Base-by-base conservation (phyloP, 306 rosid species). In the Cucumis sativus region DNA sequence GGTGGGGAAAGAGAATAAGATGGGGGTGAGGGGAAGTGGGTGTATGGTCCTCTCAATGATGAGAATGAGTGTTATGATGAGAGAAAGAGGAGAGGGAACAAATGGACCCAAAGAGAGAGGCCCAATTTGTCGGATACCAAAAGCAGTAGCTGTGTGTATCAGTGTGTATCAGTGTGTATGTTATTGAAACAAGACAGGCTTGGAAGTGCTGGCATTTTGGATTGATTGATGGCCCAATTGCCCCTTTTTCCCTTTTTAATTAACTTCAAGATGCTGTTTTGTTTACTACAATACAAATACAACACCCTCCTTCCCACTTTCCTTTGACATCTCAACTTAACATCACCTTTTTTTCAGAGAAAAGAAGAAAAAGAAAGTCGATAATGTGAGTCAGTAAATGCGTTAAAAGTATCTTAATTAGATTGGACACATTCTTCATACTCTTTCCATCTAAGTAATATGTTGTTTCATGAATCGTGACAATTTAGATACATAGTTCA, bases 21-120 rank as follows among this genome's bases (percentile, higher is more conserved):
- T 33, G 75, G 10, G 43, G 30, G 30, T 1, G 30, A 23, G 30
- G 30, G 23, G 55, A 40, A 21, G 76, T 71, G 76, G 60, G 76
- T 71, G 60, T 49, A 71, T 71, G 60, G 76, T 49, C 76, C 41
- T 71, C 76, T 70, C 76, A 70, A 70, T 70, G 76, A 70, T 70
- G 76, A 70, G 59, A 18, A 47, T 6, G 47, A 7, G 30, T 35
- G 63, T 57, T 63, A 10, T 13, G 9, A 64, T 64, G 71, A 64
- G 18, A 8, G 10, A 47, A 25, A 15, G 17, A 35, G 61, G 45
- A 15, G 17, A 35, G 61, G 45, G 43, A 17, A 51, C 28, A 72
- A 45, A 70, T 49, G 77, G 77, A 28, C 77, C 77, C 77, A 28
- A 51, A 28, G 35, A 15, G 41, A 47, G 13, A 69, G 75, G 77